phyloP scores from a whole-genome alignment of 2,329 filamentous ascomycete species.

The Diplodia intermedia region DNA sequence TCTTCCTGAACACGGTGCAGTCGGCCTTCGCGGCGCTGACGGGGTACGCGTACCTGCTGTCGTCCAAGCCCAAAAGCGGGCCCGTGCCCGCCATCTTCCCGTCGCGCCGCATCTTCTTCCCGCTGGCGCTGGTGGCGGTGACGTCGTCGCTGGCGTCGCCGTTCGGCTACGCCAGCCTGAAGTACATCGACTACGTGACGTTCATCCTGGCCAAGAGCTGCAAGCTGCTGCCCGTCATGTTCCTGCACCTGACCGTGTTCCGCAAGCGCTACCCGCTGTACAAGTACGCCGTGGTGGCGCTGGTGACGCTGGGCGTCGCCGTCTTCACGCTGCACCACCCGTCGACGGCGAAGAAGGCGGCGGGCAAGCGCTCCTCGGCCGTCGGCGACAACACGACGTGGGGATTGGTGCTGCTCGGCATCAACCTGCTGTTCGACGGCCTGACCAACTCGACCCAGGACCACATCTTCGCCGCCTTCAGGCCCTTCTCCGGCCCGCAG shows the following conservation, averaged over 20 bases:
- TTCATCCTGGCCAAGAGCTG: constrained; percentile 97
- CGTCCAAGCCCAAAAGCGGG: constrained; percentile 62
- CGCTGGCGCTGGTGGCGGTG: constrained; percentile 83
- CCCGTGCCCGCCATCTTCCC: constrained; percentile 73
- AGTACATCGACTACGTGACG: constrained; percentile 96
- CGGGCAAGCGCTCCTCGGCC: constrained; percentile 52
- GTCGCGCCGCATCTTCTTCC: constrained; percentile 72
- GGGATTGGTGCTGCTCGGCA: constrained; percentile 80
- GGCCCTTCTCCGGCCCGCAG: constrained; percentile 86
- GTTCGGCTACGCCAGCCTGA: constrained; percentile 90
- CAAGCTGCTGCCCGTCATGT: constrained; percentile 99
- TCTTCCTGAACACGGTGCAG: constrained; percentile 96
- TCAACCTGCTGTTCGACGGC: constrained; percentile 95
- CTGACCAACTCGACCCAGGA: constrained; percentile 97
- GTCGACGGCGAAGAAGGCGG: constrained; percentile 47
- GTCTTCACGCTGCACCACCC: constrained; percentile 89
- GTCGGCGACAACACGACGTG: constrained; percentile 70
- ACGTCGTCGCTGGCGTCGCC: constrained; percentile 91
- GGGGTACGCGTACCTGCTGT: constrained; percentile 79
- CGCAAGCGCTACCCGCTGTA: constrained; percentile 87
- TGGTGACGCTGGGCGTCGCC: constrained; percentile 90
- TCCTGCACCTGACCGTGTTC: constrained; percentile 92
- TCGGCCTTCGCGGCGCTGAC: constrained; percentile 85
- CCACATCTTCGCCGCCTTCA: constrained; percentile 81
- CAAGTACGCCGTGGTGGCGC: constrained; percentile 92